Evolutionary conservation across 2,329 filamentous ascomycete genomes (phyloP).

Genomic region (Emergomyces orientalis): DNA sequence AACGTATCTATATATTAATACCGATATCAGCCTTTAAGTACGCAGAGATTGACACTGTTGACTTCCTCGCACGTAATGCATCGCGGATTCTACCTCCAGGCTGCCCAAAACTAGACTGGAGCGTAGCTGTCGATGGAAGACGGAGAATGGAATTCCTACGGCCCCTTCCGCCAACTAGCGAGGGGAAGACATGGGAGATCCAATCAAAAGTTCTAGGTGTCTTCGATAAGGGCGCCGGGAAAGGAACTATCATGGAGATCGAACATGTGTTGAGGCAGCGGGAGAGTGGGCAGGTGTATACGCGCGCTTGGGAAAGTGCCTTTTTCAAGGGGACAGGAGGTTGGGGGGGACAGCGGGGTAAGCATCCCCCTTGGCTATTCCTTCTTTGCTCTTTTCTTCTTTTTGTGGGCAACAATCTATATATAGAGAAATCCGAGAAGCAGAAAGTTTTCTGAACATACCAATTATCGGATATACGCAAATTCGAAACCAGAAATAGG

Average conservation of each 20-base stretch:
- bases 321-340: conserved; percentile 70
- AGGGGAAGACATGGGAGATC: conserved; percentile 63
- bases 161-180: conserved; percentile 61
- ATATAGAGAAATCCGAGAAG: no score
- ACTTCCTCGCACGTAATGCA: conserved; percentile 68
- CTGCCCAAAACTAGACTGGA: conserved; percentile 65
- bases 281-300: conserved; percentile 58
- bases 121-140: conserved; percentile 71
- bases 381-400: background rate
- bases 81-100: conserved; percentile 56
- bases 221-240: conserved; percentile 68
- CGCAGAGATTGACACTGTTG: conserved; percentile 62
- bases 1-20: background rate
- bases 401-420: no score
- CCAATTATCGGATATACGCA: no score
- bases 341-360: conserved; percentile 83
- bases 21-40: conserved; percentile 61
- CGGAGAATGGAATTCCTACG: conserved; percentile 67
- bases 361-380: conserved; percentile 10
- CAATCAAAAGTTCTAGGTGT: conserved; percentile 70
- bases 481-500: no score
- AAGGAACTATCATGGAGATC: conserved; percentile 68
- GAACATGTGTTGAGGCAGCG: conserved; percentile 68
- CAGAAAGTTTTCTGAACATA: no score
- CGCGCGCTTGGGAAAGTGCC: conserved; percentile 55